Base-by-base conservation (phyloP, 768 basidiomycete species). In the Serendipita sp. region DNA sequence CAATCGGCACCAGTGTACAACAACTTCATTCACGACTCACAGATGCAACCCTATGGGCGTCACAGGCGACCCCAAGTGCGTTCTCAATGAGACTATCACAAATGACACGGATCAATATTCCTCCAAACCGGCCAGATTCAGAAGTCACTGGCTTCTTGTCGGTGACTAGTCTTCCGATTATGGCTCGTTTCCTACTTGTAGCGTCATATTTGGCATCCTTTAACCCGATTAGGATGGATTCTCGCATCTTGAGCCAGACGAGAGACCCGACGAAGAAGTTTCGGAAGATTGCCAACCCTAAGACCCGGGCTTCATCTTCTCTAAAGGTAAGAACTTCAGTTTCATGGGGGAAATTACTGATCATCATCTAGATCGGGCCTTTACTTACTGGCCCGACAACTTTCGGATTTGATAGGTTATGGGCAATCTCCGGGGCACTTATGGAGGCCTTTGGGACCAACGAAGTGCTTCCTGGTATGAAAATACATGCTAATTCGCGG, bases 131-230 rank as follows among this genome's bases (percentile, higher is more conserved):
- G 37, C 38, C 3, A 64, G 46, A 65, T 35, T 10, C 41, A 45
- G 32, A 37, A 47, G 7, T 44, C 65, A 67, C 10, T 10, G 28
- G 35, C 16, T 18, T 18, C 11, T 10, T 32, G 8, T 30, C 24
- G n/a, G 5, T 60, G 4, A 37, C 34, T 8, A 24, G 56, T 32
- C 56, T 60, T 38, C 84, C 86, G 1, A 79, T 81, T 3, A 81
- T 88, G 78, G 83, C 84, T 24, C 87, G 86, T 70, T 92, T 83
- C 69, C 77, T 92, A 28, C 74, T 93, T 3, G 72, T 92, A 2
- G 86, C 89, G 0, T 81, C 85, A 1, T 95, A 85, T 70, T 74
- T 92, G 45, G 89, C 91, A 3, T 90, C 89, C 46, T 87, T 86
- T 46, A 96, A 95, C 70, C 92, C 92, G 1, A 73, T 84, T 0